A percentile compares a stretch with the other conserved stretches of the same genome.
phyloP scores from a whole-genome alignment of 192 early-diverging fungal species.

The Coemansia erecta region DNA sequence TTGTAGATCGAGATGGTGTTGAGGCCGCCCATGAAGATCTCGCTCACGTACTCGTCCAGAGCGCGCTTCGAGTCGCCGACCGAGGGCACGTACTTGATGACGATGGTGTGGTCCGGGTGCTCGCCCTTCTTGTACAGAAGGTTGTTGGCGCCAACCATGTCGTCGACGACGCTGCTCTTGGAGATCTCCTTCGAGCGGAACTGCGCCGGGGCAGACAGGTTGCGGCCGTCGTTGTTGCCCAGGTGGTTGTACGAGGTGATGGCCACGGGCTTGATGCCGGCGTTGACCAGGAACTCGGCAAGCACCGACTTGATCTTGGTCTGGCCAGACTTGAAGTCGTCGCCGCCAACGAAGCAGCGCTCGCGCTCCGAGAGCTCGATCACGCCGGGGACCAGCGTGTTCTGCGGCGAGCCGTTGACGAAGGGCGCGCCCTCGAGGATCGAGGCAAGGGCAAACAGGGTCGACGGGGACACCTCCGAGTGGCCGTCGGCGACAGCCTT shows the following conservation, averaged over 20 bases:
- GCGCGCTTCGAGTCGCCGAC: slow-evolving; percentile 98
- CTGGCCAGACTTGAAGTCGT: slow-evolving; percentile 99
- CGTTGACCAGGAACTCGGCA: slow-evolving; percentile 97
- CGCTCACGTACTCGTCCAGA: slow-evolving; percentile 95
- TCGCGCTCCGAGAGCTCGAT: slow-evolving; percentile 87
- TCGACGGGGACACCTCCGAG: slow-evolving; percentile 90
- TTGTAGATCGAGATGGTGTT: slow-evolving; percentile 98
- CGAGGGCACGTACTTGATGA: slow-evolving; percentile 97
- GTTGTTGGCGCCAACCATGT: slow-evolving; percentile 96
- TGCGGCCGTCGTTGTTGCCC: slow-evolving; percentile 99
- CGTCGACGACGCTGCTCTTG: slow-evolving; percentile 98
- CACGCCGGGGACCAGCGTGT: slow-evolving; percentile 97
- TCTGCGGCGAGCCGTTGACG: slow-evolving; percentile 99
- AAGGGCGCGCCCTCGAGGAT: slow-evolving; percentile 95
- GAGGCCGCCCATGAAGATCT: slow-evolving; percentile 99
- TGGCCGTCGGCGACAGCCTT: slow-evolving; percentile 79
- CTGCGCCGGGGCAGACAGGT: slow-evolving; percentile 95
- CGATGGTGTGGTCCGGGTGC: slow-evolving; percentile 85
- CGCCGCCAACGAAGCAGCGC: slow-evolving; percentile 91
- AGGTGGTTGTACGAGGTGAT: slow-evolving; percentile 98
- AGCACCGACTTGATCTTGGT: slow-evolving; percentile 99
- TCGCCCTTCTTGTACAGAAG: slow-evolving; percentile 82
- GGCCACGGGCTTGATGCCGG: slow-evolving; percentile 96
- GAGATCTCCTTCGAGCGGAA: slow-evolving; percentile 99
- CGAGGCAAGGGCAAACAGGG: slow-evolving; percentile 93